Evolutionary conservation across 1,284 basidiomycete species (phyloP).

Genomic region (Coniferiporia sulphurascens): DNA sequence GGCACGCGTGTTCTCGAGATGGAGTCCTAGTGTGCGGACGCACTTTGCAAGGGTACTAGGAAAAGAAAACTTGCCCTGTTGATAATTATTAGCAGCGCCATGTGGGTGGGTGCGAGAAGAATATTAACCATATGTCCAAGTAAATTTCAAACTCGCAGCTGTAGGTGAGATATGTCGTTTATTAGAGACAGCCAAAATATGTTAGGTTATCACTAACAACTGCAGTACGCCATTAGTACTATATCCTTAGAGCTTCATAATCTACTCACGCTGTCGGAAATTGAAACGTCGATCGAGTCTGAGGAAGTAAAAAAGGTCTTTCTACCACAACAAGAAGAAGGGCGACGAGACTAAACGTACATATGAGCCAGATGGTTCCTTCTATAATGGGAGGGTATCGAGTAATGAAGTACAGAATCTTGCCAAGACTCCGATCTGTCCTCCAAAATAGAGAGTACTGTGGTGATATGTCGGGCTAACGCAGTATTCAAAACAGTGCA

Average conservation of each 20-base stretch:
- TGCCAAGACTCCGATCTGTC: constrained; percentile 1
- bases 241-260: neutral
- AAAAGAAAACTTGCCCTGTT: constrained; percentile 11
- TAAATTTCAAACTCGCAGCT: constrained; percentile 13
- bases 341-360: neutral
- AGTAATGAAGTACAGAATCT: constrained; percentile 11
- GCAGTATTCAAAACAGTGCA: neutral
- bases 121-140: constrained; percentile 6
- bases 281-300: neutral
- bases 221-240: neutral
- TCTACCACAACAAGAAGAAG: neutral
- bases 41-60: constrained; percentile 13
- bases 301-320: neutral
- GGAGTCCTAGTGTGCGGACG: neutral
- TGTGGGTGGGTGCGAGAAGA: neutral
- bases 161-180: neutral
- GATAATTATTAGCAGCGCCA: neutral
- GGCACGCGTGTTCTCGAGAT: neutral
- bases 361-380: constrained; percentile 9
- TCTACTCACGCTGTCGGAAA: neutral
- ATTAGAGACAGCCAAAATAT: neutral
- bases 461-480: neutral
- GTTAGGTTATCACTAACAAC: neutral
- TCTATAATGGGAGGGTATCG: constrained; percentile 11
- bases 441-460: constrained; percentile 10